Conservation (phyloP, 495 filamentous ascomycete species). For the Cercophora samala region DNA sequence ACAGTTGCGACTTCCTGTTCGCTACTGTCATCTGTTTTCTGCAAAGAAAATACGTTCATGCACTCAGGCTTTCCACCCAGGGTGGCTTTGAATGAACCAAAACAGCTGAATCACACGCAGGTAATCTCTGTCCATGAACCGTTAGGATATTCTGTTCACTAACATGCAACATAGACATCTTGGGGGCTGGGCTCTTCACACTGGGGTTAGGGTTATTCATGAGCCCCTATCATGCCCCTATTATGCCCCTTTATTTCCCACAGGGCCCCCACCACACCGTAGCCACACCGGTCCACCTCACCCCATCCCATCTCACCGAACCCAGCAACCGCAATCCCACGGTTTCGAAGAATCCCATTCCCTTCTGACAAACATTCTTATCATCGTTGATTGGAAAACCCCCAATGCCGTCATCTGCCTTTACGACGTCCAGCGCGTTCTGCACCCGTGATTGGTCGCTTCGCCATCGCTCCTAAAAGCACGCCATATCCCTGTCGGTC, state of each 20-base stretch:
- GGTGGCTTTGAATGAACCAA: no score
- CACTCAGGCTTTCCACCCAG: no score
- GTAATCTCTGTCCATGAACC: no score
- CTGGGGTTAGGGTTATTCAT: neutral
- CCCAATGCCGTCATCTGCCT: constrained; percentile 5
- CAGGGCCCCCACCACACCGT: neutral
- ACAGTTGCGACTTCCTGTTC: no score
- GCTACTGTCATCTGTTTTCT: no score
- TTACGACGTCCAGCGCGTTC: neutral
- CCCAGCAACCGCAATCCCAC: neutral
- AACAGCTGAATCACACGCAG: no score
- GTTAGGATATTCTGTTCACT: no score
- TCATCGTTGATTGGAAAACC: neutral
- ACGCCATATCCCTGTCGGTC: constrained; percentile 11
- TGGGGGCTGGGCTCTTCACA: neutral
- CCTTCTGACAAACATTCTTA: neutral
- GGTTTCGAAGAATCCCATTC: neutral
- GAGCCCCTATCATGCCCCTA: neutral
- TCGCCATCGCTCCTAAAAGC: constrained; percentile 12
- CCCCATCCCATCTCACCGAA: neutral
- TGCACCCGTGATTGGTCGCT: constrained; percentile 3
- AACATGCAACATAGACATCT: no score
- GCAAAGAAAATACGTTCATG: no score
- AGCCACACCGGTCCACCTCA: neutral
- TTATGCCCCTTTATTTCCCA: neutral